Base-by-base conservation (phyloP, 2,329 filamentous ascomycete species). In the Aspergillus brasiliensis region DNA sequence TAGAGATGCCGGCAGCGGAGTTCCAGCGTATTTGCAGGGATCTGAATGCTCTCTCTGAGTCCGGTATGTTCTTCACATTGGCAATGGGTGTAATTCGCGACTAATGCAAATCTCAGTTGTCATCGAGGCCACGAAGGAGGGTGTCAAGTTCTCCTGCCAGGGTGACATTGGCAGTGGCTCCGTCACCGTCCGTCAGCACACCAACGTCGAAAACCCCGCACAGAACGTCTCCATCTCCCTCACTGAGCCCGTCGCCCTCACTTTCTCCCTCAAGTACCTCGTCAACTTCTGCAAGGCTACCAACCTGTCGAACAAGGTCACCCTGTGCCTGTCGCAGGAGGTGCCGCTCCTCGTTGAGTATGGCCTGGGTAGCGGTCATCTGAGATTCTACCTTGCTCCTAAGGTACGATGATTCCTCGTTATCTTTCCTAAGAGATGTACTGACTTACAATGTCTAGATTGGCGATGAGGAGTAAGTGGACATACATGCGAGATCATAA, bases 201-300 rank as follows among this genome's bases (percentile, higher is more conserved):
- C 86, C 73, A 91, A 92, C 75, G 85, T 97, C 66, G 94, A 98
- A 42, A 96, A 98, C 83, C 89, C 91, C 51, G 86, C 91, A 8
- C 83, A 89, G 74, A 91, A 93, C 73, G 90, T 98, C 70, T 86
- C 91, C 66, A 97, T 99, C 77, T 88, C 92, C 74, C 87, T 99
- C 63, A 90, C 87, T 40, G 96, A 99, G 82, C 92, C 95, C 54
- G 95, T 99, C 62, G 85, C 91, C 37, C 86, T 99, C 65, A 98
- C 94, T 52, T 99, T 99, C 83, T 98, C 95, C 34, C 90, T 99
- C 72, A 99, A 99, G 83, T 99, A 99, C 82, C 89, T 99, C 3
- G 91, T 96, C 84, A 98, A 98, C 86, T 99, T 99, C 83, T 98
- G 95, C 90, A 99, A 99, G 83, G 96, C 96, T 34, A 90, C 92